Evolutionary conservation across 306 rosid species (phyloP).

Genomic region (Trifolium dubium): DNA sequence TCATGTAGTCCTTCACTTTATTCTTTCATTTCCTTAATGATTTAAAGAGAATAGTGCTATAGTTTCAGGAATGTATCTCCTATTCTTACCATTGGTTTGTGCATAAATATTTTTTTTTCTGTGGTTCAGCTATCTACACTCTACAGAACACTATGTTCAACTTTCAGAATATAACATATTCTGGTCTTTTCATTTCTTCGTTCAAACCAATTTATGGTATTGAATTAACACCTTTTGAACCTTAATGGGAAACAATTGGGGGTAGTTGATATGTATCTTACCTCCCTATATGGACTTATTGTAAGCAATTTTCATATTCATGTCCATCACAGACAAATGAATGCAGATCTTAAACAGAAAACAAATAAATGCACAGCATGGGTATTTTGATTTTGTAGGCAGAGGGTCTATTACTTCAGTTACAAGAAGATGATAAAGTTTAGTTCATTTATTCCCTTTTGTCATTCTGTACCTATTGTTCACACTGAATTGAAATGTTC

Average conservation of each 20-base stretch:
- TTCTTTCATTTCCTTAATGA: background rate
- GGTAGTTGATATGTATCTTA: background rate
- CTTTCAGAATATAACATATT: background rate
- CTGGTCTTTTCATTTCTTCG: background rate
- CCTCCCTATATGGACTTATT: background rate
- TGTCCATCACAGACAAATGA: background rate
- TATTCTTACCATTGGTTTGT: slow-evolving; percentile 1
- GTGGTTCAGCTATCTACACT: slow-evolving; percentile 18
- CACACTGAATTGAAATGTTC: slow-evolving; percentile 31
- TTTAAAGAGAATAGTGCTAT: slow-evolving; percentile 25
- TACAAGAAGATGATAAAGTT: background rate
- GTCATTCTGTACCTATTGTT: background rate
- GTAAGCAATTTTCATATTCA: background rate
- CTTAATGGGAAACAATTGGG: background rate
- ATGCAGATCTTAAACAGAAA: slow-evolving; percentile 30
- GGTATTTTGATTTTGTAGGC: slow-evolving; percentile 2
- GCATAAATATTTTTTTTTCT: background rate
- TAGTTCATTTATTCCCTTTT: background rate
- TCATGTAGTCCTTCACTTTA: slow-evolving; percentile 22
- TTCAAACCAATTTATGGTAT: slow-evolving; percentile 12
- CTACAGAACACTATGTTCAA: background rate
- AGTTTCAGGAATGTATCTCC: background rate
- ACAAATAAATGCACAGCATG: background rate
- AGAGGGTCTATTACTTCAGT: slow-evolving; percentile 10
- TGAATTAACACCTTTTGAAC: slow-evolving; percentile 1